Base-by-base conservation (phyloP, 1,284 basidiomycete species). In the Ceratobasidium sp. region DNA sequence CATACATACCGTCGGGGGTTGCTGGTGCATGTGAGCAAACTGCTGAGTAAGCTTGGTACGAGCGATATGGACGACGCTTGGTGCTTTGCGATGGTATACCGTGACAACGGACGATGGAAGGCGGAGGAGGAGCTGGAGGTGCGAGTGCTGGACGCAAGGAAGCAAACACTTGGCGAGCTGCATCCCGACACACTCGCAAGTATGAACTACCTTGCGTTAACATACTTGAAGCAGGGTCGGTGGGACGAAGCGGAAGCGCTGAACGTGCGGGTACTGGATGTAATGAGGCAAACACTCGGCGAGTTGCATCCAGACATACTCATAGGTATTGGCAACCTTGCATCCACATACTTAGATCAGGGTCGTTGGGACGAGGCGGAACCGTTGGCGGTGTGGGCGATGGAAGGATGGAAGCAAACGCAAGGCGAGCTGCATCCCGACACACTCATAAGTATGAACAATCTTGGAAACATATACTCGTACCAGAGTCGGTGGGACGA, bases 211-310 rank as follows among this genome's bases (percentile, higher is more conserved):
- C 56, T 71, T 26, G 69, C 69, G 26, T 28, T 12, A 1, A 71
- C 54, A 5, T 71, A 71, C 69, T 17, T 0, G 9, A 26, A 71
- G 2, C 69, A 44, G 23, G 69, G 69, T 57, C 69, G 69, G 46
- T 59, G 38, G 40, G 56, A 9, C 28, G 69, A 71, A n/a, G 69
- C 69, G 46, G 69, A 71, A 33, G 56, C 20, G 40, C 38, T 71
- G n/a, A 1, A 57, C 0, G n/a, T n/a, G 54, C 9, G 38, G 9
- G 69, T 46, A 15, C 38, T 71, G 4, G 69, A 48, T 13, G 13
- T 33, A 7, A 15, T 3, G 0, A 70, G 38, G 50, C 68, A 28
- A 40, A 17, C 33, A 26, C 52, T 57, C 4, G 52, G 68, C 33
- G 52, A 56, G 13, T 13, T 52, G 20, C 50, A 50, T 28, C 48